Evolutionary conservation across 2,329 filamentous ascomycete species (phyloP).

Genomic region (Coniella lustricola): DNA sequence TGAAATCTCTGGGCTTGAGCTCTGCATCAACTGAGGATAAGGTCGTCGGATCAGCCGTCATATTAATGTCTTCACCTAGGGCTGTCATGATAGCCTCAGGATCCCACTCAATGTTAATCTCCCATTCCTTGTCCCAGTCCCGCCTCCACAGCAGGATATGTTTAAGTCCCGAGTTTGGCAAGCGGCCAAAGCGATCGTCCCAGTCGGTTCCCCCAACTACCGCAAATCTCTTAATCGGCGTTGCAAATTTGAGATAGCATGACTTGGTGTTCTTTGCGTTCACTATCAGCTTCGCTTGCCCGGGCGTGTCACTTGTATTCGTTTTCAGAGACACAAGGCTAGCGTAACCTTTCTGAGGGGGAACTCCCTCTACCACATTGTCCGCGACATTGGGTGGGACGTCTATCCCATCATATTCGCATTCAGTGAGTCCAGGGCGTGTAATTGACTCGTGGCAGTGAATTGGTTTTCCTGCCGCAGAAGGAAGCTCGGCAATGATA

Average conservation of each 20-base stretch:
- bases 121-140: slow-evolving; percentile 70
- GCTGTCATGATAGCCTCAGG: slow-evolving; percentile 20
- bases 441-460: slow-evolving; percentile 40
- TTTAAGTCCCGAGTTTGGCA: slow-evolving; percentile 55
- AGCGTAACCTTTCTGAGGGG: slow-evolving; percentile 36
- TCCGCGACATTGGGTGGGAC: slow-evolving; percentile 58
- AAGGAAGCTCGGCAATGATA: slow-evolving; percentile 64
- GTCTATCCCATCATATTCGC: slow-evolving; percentile 58
- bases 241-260: slow-evolving; percentile 67
- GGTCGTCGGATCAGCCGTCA: background rate
- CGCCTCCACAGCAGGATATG: slow-evolving; percentile 77
- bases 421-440: slow-evolving; percentile 50
- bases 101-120: slow-evolving; percentile 64
- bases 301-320: slow-evolving; percentile 27
- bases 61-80: slow-evolving; percentile 13
- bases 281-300: slow-evolving; percentile 55
- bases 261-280: slow-evolving; percentile 68
- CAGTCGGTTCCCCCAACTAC: slow-evolving; percentile 54
- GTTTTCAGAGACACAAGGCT: slow-evolving; percentile 63
- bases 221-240: slow-evolving; percentile 56
- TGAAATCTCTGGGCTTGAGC: slow-evolving; percentile 25
- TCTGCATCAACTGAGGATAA: slow-evolving; percentile 11
- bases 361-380: slow-evolving; percentile 31
- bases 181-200: slow-evolving; percentile 58
- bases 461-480: slow-evolving; percentile 55